A percentile compares a stretch with the other conserved stretches of the same genome.
These are phyloP conservation scores for Colletotrichum kahawae DNA, from an alignment of 2,329 filamentous ascomycete genomes.

Conservation along the genomic window DNA sequence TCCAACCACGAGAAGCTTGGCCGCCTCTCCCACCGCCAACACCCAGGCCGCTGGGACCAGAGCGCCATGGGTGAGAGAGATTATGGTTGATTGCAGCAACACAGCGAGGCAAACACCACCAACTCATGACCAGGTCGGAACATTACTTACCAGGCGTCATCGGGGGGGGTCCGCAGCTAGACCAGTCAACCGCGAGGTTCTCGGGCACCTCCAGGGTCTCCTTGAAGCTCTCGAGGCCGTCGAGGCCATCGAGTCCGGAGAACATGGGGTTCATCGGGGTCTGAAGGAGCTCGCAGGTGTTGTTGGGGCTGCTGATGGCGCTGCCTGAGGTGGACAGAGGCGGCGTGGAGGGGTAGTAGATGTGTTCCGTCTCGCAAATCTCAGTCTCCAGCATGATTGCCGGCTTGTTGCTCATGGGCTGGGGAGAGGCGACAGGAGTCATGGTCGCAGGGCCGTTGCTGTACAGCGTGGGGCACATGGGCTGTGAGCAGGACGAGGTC, in stretches of 20 bases:
- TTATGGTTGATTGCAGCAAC: background rate
- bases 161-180: conserved; percentile 78
- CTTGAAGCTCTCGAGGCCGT: conserved; percentile 64
- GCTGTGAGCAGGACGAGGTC: conserved; percentile 69
- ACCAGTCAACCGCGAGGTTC: conserved; percentile 79
- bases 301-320: conserved; percentile 79
- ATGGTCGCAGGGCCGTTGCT: conserved; percentile 65
- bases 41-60: background rate
- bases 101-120: background rate
- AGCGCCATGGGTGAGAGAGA: background rate
- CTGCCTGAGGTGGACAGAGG: conserved; percentile 86
- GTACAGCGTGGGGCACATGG: conserved; percentile 56
- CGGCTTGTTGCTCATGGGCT: conserved; percentile 72
- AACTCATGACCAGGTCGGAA: background rate
- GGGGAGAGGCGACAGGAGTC: conserved; percentile 79
- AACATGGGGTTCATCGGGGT: conserved; percentile 85
- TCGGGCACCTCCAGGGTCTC: conserved; percentile 75
- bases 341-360: conserved; percentile 84
- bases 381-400: conserved; percentile 82
- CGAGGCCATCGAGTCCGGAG: conserved; percentile 70
- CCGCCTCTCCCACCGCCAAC: background rate
- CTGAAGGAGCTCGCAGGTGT: conserved; percentile 75
- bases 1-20: background rate
- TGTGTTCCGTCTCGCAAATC: conserved; percentile 62
- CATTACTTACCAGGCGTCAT: conserved; percentile 84